Evolutionary conservation across 116 monocot genomes (phyloP).

Genomic region (Papilionanthe hybrid): DNA sequence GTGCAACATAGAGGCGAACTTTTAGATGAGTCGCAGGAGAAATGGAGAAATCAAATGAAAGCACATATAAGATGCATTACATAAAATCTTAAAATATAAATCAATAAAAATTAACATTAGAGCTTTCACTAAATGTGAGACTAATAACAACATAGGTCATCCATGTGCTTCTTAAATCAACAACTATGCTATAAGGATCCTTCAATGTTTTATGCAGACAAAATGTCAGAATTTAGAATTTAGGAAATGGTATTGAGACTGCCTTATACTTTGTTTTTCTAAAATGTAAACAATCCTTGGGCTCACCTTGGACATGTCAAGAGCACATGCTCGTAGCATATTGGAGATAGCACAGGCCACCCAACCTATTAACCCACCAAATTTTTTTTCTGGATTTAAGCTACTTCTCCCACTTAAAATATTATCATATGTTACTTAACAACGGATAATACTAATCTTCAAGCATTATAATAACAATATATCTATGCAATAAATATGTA

Average conservation of each 20-base stretch:
- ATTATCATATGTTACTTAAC: too few species aligned
- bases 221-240: not conserved
- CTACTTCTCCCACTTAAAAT: too few species aligned
- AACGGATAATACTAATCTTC: not conserved
- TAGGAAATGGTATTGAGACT: not conserved
- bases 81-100: not conserved
- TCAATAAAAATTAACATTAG: not conserved
- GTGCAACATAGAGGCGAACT: conserved; percentile 19
- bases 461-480: not conserved
- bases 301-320: too few species aligned
- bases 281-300: too few species aligned
- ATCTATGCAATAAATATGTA: not conserved
- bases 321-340: too few species aligned
- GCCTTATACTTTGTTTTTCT: not conserved
- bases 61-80: not conserved
- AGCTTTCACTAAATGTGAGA: not conserved
- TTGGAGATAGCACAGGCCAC: too few species aligned
- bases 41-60: not conserved
- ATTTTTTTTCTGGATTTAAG: too few species aligned
- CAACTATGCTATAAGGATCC: not conserved
- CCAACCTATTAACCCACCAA: too few species aligned
- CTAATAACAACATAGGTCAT: not conserved
- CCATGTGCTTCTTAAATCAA: too few species aligned
- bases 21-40: conserved; percentile 1
- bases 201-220: not conserved